A percentile compares a stretch with the other conserved stretches of the same genome.
phyloP scores from a whole-genome alignment of 441 rosid genomes.

The Monsonia emarginata region DNA sequence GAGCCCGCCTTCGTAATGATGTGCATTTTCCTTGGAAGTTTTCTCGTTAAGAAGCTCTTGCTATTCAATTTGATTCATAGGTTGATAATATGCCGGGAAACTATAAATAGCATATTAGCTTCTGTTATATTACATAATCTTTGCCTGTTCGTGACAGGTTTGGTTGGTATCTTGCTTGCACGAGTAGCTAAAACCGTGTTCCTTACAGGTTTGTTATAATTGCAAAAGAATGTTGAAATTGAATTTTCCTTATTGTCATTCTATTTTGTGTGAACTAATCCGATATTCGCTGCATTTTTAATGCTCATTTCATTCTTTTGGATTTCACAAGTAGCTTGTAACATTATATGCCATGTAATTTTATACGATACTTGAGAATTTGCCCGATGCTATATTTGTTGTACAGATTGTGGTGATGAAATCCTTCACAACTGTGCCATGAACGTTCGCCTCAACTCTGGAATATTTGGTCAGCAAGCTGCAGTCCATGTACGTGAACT shows the following conservation, averaged over 20 bases:
- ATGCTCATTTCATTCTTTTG: too few relatives aligned
- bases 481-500: slow-evolving; percentile 60
- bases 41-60: too few relatives aligned
- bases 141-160: slow-evolving; percentile 42
- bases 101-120: too few relatives aligned
- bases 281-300: too few relatives aligned
- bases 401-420: slow-evolving; percentile 48
- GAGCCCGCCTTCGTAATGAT: too few relatives aligned
- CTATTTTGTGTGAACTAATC: not conserved
- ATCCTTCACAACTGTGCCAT: slow-evolving; percentile 60
- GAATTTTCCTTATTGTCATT: not conserved
- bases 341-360: not conserved
- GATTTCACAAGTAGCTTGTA: too few relatives aligned
- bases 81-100: too few relatives aligned
- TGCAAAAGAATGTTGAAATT: slow-evolving; percentile 4
- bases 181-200: slow-evolving; percentile 55
- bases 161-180: slow-evolving; percentile 67
- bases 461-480: slow-evolving; percentile 34
- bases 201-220: slow-evolving; percentile 50
- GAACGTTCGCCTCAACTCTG: slow-evolving; percentile 44
- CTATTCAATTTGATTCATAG: too few relatives aligned
- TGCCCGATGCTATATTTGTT: slow-evolving; percentile 6
- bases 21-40: too few relatives aligned
- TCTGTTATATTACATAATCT: slow-evolving; percentile 20
- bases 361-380: not conserved